These are phyloP conservation scores for Tetrapisispora fleetii DNA, from an alignment of 805 yeast species.

Conservation along the genomic window DNA sequence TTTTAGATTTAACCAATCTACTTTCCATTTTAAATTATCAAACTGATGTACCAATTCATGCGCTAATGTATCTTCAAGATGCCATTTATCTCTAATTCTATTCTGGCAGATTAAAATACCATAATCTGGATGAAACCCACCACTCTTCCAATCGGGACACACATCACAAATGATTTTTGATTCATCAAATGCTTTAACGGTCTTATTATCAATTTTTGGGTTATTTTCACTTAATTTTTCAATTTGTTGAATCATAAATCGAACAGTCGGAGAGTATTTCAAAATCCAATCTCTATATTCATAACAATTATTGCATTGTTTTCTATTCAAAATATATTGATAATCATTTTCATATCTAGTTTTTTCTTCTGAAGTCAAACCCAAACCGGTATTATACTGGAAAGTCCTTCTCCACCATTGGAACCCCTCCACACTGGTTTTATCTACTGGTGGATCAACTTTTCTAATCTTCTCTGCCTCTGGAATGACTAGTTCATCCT, in stretches of 20 bases:
- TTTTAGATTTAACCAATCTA: constrained; percentile 72
- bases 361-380: constrained; percentile 43
- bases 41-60: constrained; percentile 93
- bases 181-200: constrained; percentile 17
- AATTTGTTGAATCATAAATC: constrained; percentile 79
- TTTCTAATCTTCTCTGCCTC: not conserved
- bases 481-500: not conserved
- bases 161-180: constrained; percentile 55
- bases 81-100: constrained; percentile 61
- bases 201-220: constrained; percentile 7
- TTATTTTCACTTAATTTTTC: constrained; percentile 37
- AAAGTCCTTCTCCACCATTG: constrained; percentile 77
- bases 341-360: constrained; percentile 48
- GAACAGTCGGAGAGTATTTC: constrained; percentile 70
- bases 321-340: constrained; percentile 33
- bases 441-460: not conserved
- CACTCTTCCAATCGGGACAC: constrained; percentile 76
- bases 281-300: constrained; percentile 75
- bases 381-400: constrained; percentile 62
- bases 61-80: constrained; percentile 80
- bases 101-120: constrained; percentile 87
- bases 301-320: constrained; percentile 60
- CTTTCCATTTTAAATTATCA: constrained; percentile 79
- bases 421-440: constrained; percentile 36
- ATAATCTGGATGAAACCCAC: constrained; percentile 85